phyloP scores from a whole-genome alignment of 2,329 filamentous ascomycete genomes.

The Aspergillus eucalypticola region DNA sequence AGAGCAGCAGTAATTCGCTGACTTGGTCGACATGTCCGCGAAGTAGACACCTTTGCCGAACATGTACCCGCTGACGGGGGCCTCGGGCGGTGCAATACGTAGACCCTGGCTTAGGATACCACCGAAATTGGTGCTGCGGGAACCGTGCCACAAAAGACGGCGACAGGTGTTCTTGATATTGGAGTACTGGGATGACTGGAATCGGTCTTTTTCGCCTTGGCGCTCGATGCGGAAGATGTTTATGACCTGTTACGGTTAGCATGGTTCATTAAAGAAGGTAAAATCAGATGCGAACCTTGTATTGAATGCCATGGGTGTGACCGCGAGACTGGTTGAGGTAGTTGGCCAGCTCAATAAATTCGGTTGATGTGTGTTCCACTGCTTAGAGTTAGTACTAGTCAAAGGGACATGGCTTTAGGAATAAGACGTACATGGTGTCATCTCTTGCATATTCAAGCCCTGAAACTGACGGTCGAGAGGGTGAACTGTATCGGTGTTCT shows the following conservation, averaged over 20 bases:
- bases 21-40: constrained; percentile 81
- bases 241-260: constrained; percentile 50
- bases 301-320: constrained; percentile 57
- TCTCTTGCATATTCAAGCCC: constrained; percentile 71
- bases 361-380: constrained; percentile 58
- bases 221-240: constrained; percentile 84
- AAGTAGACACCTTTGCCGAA: constrained; percentile 90
- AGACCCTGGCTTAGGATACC: constrained; percentile 86
- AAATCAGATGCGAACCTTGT: constrained; percentile 9
- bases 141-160: constrained; percentile 84
- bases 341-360: constrained; percentile 64
- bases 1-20: constrained; percentile 72
- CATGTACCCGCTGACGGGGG: constrained; percentile 79
- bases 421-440: constrained; percentile 57
- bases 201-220: constrained; percentile 68
- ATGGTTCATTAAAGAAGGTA: background rate
- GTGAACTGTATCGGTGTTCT: constrained; percentile 58
- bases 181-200: constrained; percentile 58
- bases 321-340: constrained; percentile 71
- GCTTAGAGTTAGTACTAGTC: constrained; percentile 15
- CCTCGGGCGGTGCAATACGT: constrained; percentile 78
- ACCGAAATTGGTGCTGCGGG: constrained; percentile 78
- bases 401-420: background rate
- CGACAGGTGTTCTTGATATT: constrained; percentile 62
- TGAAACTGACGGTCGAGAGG: constrained; percentile 71